These are phyloP conservation scores for Cymbopogon flexuosus DNA, from an alignment of 202 grass and related monocot genomes.

Conservation along the genomic window DNA sequence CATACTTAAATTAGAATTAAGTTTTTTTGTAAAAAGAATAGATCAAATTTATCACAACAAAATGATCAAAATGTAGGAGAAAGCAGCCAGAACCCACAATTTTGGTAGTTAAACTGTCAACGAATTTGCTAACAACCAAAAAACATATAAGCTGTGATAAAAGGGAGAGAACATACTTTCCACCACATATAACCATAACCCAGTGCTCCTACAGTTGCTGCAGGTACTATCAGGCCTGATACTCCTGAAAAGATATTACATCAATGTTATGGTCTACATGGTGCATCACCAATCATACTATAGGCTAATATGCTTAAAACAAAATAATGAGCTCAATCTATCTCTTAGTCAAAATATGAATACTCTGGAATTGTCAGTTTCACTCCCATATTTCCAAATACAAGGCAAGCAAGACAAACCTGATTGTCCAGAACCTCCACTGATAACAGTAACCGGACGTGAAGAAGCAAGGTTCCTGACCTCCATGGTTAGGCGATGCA, in stretches of 20 bases:
- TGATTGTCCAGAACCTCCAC: conserved; percentile 62
- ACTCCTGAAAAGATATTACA: conserved; percentile 46
- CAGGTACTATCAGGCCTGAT: conserved; percentile 72
- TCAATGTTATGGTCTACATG: neutral
- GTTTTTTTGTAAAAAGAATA: neutral
- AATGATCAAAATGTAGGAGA: neutral
- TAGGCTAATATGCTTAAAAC: neutral
- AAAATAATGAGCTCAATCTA: neutral
- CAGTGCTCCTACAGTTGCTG: conserved; percentile 79
- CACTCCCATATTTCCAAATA: neutral
- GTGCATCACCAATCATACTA: conserved; percentile 8
- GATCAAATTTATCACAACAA: neutral
- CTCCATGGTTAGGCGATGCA: conserved; percentile 61
- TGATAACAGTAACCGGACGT: conserved; percentile 63
- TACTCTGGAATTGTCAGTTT: conserved; percentile 11
- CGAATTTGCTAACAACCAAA: conserved; percentile 1
- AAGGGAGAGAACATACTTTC: conserved; percentile 57
- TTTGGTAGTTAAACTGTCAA: conserved; percentile 10
- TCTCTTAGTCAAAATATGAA: neutral
- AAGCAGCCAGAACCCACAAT: conserved; percentile 17
- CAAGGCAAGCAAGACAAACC: conserved; percentile 39
- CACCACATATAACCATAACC: conserved; percentile 99
- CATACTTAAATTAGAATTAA: neutral
- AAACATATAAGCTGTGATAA: conserved; percentile 25
- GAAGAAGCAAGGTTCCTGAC: conserved; percentile 48